Percentiles rank a stretch among this genome's conserved stretches.
Conservation (phyloP, 257 asterid species). For the Nicotiana paniculata region DNA sequence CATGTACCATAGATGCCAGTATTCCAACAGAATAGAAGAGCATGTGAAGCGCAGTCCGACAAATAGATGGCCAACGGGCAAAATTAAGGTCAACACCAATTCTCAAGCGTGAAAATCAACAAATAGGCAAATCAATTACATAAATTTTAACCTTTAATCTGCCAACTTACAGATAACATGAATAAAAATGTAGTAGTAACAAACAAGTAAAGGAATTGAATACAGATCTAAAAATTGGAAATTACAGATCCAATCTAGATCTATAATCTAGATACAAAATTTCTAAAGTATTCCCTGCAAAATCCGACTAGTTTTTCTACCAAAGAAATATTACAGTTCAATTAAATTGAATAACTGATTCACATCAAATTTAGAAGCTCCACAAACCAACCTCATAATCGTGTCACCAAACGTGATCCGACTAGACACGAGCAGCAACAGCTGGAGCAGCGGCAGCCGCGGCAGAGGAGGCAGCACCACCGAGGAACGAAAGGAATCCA, state of each 20-base stretch:
- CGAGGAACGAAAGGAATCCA: slow-evolving; percentile 70
- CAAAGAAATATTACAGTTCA: slow-evolving; percentile 6
- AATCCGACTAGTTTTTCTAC: slow-evolving; percentile 12
- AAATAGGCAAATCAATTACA: not conserved
- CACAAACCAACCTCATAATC: slow-evolving; percentile 16
- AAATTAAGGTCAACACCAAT: not conserved
- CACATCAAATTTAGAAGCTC: slow-evolving; percentile 12
- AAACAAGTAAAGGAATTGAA: slow-evolving; percentile 1
- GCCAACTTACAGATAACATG: not conserved
- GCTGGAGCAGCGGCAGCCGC: slow-evolving; percentile 67
- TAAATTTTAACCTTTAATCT: not conserved
- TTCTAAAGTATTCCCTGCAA: slow-evolving; percentile 14
- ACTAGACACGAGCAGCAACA: slow-evolving; percentile 54
- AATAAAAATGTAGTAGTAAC: not conserved
- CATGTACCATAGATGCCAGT: not conserved
- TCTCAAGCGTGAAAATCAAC: not conserved
- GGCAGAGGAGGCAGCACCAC: slow-evolving; percentile 70
- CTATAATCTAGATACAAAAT: slow-evolving; percentile 9
- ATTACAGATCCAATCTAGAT: slow-evolving; percentile 26
- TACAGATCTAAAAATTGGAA: slow-evolving; percentile 9
- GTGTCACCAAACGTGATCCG: slow-evolving; percentile 15
- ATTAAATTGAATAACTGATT: not conserved
- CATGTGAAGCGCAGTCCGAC: not conserved
- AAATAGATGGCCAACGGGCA: not conserved
- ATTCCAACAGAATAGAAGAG: not conserved